A percentile compares a stretch with the other conserved stretches of the same genome.
phyloP scores from a whole-genome alignment of 2,329 filamentous ascomycete genomes.

The Westerdykella aurantiaca region DNA sequence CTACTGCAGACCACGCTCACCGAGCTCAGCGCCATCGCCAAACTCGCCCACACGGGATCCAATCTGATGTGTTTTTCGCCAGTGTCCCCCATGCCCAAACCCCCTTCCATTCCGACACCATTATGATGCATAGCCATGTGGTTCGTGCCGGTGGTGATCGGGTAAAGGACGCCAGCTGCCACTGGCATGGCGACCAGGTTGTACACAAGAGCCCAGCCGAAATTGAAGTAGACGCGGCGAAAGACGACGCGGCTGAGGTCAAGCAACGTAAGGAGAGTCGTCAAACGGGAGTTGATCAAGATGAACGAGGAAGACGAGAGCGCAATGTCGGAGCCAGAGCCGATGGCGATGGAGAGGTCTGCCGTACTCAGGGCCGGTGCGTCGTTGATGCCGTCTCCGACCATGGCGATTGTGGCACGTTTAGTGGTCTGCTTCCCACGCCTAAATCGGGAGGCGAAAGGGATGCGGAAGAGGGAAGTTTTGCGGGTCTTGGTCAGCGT shows the following conservation, averaged over 20 bases:
- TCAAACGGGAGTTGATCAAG: conserved; percentile 64
- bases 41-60: conserved; percentile 77
- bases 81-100: conserved; percentile 33
- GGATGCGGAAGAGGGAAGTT: conserved; percentile 15
- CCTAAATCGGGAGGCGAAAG: conserved; percentile 6
- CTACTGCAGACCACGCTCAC: conserved; percentile 84
- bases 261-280: conserved; percentile 66
- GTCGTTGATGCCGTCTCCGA: conserved; percentile 84
- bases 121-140: conserved; percentile 46
- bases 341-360: conserved; percentile 78
- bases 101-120: conserved; percentile 25
- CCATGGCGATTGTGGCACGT: conserved; percentile 67
- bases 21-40: conserved; percentile 90
- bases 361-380: conserved; percentile 73
- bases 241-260: conserved; percentile 68
- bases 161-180: conserved; percentile 73
- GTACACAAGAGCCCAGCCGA: conserved; percentile 78
- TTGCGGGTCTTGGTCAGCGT: conserved; percentile 22
- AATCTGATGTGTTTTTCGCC: conserved; percentile 55
- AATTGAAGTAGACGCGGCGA: conserved; percentile 74
- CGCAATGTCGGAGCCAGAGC: conserved; percentile 75
- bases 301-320: conserved; percentile 79
- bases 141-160: conserved; percentile 45
- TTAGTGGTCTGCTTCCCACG: conserved; percentile 7
- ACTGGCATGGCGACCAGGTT: conserved; percentile 73